phyloP scores from a whole-genome alignment of 2,329 filamentous ascomycete genomes.

The Penicillium rolfsii region DNA sequence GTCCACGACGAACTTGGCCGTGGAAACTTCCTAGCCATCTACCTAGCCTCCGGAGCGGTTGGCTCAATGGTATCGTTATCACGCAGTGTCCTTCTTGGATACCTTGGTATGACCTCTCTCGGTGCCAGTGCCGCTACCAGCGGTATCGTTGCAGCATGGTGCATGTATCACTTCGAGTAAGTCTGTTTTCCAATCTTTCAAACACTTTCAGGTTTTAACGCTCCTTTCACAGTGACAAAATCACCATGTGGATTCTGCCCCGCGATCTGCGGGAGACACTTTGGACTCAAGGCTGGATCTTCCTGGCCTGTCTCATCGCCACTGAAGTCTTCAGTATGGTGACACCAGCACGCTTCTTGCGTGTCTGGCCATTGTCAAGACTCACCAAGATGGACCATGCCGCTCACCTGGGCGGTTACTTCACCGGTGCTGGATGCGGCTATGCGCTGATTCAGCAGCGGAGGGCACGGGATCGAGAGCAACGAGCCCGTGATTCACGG shows the following conservation, averaged over 20 bases:
- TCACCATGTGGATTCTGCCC: conserved; percentile 49
- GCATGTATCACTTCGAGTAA: conserved; percentile 52
- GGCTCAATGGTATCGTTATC: conserved; percentile 53
- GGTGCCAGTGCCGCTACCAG: conserved; percentile 57
- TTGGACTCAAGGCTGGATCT: conserved; percentile 46
- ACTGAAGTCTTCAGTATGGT: conserved; percentile 42
- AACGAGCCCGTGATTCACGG: conserved; percentile 20
- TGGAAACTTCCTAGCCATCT: conserved; percentile 59
- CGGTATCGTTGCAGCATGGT: conserved; percentile 55
- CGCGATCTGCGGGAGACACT: conserved; percentile 44
- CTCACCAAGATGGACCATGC: conserved; percentile 44
- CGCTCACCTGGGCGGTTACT: conserved; percentile 49
- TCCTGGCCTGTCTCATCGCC: conserved; percentile 42
- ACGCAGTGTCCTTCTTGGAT: conserved; percentile 48
- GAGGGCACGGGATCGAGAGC: conserved; percentile 17
- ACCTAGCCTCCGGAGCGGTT: conserved; percentile 52
- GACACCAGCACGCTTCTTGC: conserved; percentile 29
- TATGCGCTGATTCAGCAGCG: conserved; percentile 24
- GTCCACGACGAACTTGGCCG: conserved; percentile 53
- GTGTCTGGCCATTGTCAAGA: conserved; percentile 29
- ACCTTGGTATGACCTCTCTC: conserved; percentile 52
- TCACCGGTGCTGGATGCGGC: conserved; percentile 37
- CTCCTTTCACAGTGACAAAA: conserved; percentile 38
- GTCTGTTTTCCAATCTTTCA: conserved; percentile 15
- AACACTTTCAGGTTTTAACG: conserved; percentile 11